phyloP scores from a whole-genome alignment of 371 early-diverging fungal genomes.

The Smittium culicis region DNA sequence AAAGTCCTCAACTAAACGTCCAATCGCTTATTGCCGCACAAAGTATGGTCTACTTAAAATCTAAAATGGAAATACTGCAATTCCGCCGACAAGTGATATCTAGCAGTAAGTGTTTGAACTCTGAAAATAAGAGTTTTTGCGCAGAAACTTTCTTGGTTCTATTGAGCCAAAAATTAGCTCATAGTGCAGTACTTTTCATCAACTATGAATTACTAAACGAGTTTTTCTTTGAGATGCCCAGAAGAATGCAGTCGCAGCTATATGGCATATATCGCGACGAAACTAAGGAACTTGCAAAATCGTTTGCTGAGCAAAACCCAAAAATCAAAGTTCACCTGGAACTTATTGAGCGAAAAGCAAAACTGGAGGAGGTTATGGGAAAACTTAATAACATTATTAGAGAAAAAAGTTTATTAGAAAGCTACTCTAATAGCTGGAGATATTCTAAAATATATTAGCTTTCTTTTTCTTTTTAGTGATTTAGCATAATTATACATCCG shows the following conservation, averaged over 20 bases:
- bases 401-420: not conserved
- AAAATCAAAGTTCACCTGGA: slow-evolving; percentile 65
- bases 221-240: slow-evolving; percentile 91
- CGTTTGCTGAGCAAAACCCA: slow-evolving; percentile 86
- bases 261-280: slow-evolving; percentile 39
- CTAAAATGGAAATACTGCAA: slow-evolving; percentile 58
- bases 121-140: slow-evolving; percentile 71
- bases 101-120: slow-evolving; percentile 55
- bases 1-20: slow-evolving; percentile 30
- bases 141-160: slow-evolving; percentile 84
- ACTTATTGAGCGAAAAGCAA: slow-evolving; percentile 64
- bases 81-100: slow-evolving; percentile 64
- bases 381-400: slow-evolving; percentile 19
- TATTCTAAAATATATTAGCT: not conserved
- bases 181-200: slow-evolving; percentile 90
- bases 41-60: slow-evolving; percentile 58
- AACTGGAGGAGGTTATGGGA: slow-evolving; percentile 69
- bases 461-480: no score
- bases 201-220: slow-evolving; percentile 90
- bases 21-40: slow-evolving; percentile 63
- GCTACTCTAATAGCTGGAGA: not conserved
- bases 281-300: slow-evolving; percentile 53
- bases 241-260: slow-evolving; percentile 79
- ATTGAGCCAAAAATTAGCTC: slow-evolving; percentile 81
- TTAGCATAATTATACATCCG: no score